These are phyloP conservation scores for Candida pseudofarinosa DNA, from an alignment of 805 yeast species.

Conservation along the genomic window DNA sequence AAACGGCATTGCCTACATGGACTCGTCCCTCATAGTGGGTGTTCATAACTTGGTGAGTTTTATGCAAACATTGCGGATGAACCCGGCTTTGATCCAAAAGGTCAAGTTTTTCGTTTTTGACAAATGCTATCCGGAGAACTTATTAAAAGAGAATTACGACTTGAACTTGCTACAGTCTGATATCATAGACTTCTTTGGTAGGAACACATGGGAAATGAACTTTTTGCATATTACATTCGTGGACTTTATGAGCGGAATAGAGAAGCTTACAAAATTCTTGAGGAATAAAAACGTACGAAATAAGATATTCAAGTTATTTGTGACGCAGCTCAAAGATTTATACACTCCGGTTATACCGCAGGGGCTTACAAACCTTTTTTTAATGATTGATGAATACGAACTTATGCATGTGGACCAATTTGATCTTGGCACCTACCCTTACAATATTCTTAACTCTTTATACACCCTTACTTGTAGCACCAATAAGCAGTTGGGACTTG, in stretches of 20 bases:
- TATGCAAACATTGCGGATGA: slow-evolving; percentile 14
- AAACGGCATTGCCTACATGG: slow-evolving; percentile 27
- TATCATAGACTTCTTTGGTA: slow-evolving; percentile 23
- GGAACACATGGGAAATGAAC: slow-evolving; percentile 18
- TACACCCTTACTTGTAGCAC: slow-evolving; percentile 29
- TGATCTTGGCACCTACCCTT: slow-evolving; percentile 18
- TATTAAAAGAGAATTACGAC: slow-evolving; percentile 4
- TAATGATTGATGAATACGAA: slow-evolving; percentile 30
- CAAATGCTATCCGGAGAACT: slow-evolving; percentile 19
- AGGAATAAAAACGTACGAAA: slow-evolving; percentile 19
- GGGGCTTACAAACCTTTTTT: slow-evolving; percentile 26
- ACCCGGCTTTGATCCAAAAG: slow-evolving; percentile 16
- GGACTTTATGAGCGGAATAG: slow-evolving; percentile 22
- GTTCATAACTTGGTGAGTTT: slow-evolving; percentile 15
- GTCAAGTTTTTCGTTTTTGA: slow-evolving; percentile 31
- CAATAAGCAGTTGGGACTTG: slow-evolving; percentile 27
- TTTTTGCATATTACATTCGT: slow-evolving; percentile 30
- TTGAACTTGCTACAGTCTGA: slow-evolving; percentile 17
- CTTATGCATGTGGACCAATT: slow-evolving; percentile 14
- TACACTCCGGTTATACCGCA: slow-evolving; percentile 22
- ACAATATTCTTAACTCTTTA: slow-evolving; percentile 19
- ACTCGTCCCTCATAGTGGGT: slow-evolving; percentile 23
- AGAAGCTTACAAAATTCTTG: slow-evolving; percentile 21
- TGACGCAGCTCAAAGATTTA: slow-evolving; percentile 19
- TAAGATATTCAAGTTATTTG: slow-evolving; percentile 27